These are phyloP conservation scores for Geotrichum histeridarum DNA, from an alignment of 1,139 yeast genomes.

Conservation along the genomic window DNA sequence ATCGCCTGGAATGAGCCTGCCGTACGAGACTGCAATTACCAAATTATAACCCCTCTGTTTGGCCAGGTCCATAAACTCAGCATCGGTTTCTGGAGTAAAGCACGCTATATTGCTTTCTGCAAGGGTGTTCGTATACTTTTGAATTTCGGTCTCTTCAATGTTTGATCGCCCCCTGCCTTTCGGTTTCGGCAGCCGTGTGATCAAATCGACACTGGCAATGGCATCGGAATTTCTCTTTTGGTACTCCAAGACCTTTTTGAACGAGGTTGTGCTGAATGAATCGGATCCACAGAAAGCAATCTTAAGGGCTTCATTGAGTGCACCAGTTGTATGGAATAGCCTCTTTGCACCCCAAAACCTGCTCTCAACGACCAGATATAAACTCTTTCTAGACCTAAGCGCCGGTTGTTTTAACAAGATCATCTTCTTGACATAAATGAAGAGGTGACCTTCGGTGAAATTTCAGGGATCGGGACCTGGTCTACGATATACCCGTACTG, in stretches of 20 bases:
- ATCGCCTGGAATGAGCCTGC: slow-evolving; percentile 63
- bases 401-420: not conserved
- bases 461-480: not conserved
- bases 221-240: slow-evolving; percentile 32
- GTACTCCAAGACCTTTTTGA: slow-evolving; percentile 45
- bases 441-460: not conserved
- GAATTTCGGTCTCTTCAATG: slow-evolving; percentile 52
- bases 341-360: not conserved
- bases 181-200: slow-evolving; percentile 62
- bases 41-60: slow-evolving; percentile 45
- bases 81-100: slow-evolving; percentile 17
- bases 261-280: slow-evolving; percentile 58
- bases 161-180: slow-evolving; percentile 60
- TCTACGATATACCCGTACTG: not conserved
- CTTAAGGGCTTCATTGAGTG: slow-evolving; percentile 25
- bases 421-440: not conserved
- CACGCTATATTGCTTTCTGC: slow-evolving; percentile 45
- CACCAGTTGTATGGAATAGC: not conserved
- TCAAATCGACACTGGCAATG: slow-evolving; percentile 51
- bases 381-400: not conserved
- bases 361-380: not conserved
- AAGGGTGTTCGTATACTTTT: slow-evolving; percentile 39
- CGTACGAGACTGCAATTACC: slow-evolving; percentile 87
- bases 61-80: slow-evolving; percentile 47
- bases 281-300: slow-evolving; percentile 83